Percentiles rank a stretch among this genome's conserved stretches.
These are phyloP conservation scores for Diplotaxis tenuifolia DNA, from an alignment of 345 rosid species.

Conservation along the genomic window DNA sequence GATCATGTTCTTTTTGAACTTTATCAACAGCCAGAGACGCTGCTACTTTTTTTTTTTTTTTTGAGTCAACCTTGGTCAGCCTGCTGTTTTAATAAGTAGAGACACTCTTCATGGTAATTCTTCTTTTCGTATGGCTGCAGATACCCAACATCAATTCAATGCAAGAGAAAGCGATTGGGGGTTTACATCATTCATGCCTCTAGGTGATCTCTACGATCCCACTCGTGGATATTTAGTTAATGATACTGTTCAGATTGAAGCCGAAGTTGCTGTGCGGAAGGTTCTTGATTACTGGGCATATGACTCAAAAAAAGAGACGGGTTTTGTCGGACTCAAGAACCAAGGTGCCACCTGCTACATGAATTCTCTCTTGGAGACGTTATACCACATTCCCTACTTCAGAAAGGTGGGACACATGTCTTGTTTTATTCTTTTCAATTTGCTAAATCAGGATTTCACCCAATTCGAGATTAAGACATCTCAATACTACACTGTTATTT, in stretches of 20 bases:
- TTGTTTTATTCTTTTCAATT: slow-evolving; percentile 15
- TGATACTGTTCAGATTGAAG: slow-evolving; percentile 79
- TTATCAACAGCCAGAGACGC: not conserved
- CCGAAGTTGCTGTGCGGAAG: slow-evolving; percentile 90
- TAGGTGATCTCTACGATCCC: slow-evolving; percentile 83
- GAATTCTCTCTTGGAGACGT: slow-evolving; percentile 90
- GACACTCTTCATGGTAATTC: not conserved
- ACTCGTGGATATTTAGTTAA: slow-evolving; percentile 70
- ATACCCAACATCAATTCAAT: slow-evolving; percentile 40
- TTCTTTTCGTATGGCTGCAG: slow-evolving; percentile 43
- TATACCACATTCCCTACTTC: slow-evolving; percentile 87
- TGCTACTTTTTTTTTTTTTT: not conserved
- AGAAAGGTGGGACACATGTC: slow-evolving; percentile 60
- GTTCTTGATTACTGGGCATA: slow-evolving; percentile 90
- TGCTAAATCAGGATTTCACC: not conserved
- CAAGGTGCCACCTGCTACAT: slow-evolving; percentile 99
- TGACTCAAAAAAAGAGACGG: slow-evolving; percentile 98
- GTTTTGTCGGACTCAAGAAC: slow-evolving; percentile 40
- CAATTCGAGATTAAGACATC: slow-evolving; percentile 12
- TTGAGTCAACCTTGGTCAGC: slow-evolving; percentile 1
- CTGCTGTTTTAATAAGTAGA: slow-evolving; percentile 5
- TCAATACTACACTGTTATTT: slow-evolving; percentile 14
- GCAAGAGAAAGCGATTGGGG: slow-evolving; percentile 99
- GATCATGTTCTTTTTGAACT: not conserved
- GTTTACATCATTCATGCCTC: slow-evolving; percentile 95